Percentiles rank a stretch among this genome's conserved stretches.
Conservation (phyloP, 306 rosid species). For the Castanea crenata region DNA sequence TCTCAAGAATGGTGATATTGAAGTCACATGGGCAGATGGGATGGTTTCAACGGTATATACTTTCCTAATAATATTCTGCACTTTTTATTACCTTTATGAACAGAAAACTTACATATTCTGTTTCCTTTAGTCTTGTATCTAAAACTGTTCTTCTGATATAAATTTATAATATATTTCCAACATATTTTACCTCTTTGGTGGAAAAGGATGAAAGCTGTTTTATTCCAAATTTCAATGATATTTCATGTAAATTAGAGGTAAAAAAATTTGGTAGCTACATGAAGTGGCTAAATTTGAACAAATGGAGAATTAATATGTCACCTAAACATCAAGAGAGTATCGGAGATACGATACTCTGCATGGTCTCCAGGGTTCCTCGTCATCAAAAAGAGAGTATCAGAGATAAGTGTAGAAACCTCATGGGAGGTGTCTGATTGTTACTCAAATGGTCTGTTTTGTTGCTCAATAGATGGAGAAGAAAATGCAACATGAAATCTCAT, state of each 20-base stretch:
- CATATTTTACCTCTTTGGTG: constrained; percentile 6
- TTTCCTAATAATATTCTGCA: constrained; percentile 13
- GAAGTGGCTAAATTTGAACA: neutral
- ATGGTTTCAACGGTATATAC: constrained; percentile 89
- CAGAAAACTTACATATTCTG: neutral
- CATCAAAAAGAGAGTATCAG: neutral
- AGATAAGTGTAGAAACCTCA: constrained; percentile 13
- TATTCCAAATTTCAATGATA: constrained; percentile 11
- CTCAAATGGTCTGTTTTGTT: constrained; percentile 11
- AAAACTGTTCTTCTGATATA: constrained; percentile 11
- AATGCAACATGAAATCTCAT: constrained; percentile 3
- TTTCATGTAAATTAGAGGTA: constrained; percentile 8
- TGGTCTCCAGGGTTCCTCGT: too few species aligned
- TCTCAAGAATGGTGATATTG: constrained; percentile 91
- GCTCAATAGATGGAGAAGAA: neutral
- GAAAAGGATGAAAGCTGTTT: constrained; percentile 4
- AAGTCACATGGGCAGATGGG: constrained; percentile 98
- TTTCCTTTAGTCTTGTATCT: neutral
- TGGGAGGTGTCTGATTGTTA: constrained; percentile 14
- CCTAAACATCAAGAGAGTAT: neutral
- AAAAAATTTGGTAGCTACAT: constrained; percentile 13
- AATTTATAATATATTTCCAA: neutral
- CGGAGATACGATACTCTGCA: too few species aligned
- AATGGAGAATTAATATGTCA: constrained; percentile 2
- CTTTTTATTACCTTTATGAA: neutral